These are phyloP conservation scores for Quercus bicolor DNA, from an alignment of 306 rosid species.

Conservation along the genomic window DNA sequence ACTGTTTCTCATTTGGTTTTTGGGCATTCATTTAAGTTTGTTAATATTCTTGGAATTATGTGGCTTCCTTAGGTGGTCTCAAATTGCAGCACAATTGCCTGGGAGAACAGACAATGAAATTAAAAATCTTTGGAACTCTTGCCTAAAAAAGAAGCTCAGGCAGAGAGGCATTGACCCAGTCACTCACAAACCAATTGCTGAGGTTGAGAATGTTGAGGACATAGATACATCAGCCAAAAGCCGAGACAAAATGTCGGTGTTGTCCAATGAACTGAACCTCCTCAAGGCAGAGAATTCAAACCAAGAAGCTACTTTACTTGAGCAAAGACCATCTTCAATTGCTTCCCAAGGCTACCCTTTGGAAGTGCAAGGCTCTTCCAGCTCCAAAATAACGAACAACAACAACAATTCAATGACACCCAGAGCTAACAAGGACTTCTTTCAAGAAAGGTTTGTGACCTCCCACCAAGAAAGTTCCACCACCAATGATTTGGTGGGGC, in stretches of 20 bases:
- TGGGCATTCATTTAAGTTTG: neutral
- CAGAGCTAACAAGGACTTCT: constrained; percentile 29
- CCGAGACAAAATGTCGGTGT: constrained; percentile 22
- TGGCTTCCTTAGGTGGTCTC: constrained; percentile 68
- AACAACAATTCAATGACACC: constrained; percentile 16
- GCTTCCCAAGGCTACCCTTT: constrained; percentile 18
- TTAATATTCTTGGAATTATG: constrained; percentile 1
- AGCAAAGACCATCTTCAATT: constrained; percentile 34
- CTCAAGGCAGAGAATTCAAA: constrained; percentile 34
- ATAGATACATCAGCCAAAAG: constrained; percentile 19
- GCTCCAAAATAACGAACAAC: constrained; percentile 19
- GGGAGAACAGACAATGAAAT: constrained; percentile 96
- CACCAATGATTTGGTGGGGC: constrained; percentile 38
- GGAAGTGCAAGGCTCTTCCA: constrained; percentile 36
- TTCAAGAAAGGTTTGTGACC: constrained; percentile 33
- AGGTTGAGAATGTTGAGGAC: constrained; percentile 36
- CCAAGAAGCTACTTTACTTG: constrained; percentile 38
- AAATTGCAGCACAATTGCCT: constrained; percentile 74
- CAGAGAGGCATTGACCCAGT: constrained; percentile 86
- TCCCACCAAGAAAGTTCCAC: constrained; percentile 30
- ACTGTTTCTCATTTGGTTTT: neutral
- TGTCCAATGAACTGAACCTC: constrained; percentile 43
- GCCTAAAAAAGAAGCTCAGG: constrained; percentile 76
- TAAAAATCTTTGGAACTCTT: constrained; percentile 88
- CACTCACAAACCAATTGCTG: constrained; percentile 68